Evolutionary conservation across 768 basidiomycete species (phyloP), one percentile per base, ranked within the genome.

Genomic region (Suillus spraguei): DNA sequence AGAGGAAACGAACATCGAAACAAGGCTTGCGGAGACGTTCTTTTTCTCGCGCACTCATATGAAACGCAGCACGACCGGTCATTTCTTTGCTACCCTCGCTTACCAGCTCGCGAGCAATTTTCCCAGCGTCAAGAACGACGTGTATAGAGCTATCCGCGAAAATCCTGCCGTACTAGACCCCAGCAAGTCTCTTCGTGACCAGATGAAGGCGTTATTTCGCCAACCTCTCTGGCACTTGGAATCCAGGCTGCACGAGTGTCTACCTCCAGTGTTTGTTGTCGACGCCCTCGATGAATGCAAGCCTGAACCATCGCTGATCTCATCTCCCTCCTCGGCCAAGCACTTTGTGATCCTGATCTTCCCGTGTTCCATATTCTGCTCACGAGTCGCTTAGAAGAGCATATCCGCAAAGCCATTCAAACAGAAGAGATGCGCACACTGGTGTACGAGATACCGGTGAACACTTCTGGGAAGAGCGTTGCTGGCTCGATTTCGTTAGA

Each of bases 1-100:
- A n/a, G n/a, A n/a, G n/a, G n/a, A n/a, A n/a, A n/a, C n/a, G 33
- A n/a, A n/a, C 3, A 14, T n/a, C n/a, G 53, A 54, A 36, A 35
- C 35, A 22, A n/a, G 33, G 33, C 53, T 54, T 13, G 53, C 53
- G 33, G 53, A 35, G n/a, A n/a, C 53, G 14, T 54, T 54, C 35
- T 54, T 54, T 36, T 54, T 54, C 53, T 54, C 53, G 3, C 53
- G 35, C 53, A 54, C n/a, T 5, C 33, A 54, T n/a, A 54, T 35
- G 35, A 2, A 20, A 2, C 6, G 53, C 33, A 35, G 35, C 53
- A 54, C 53, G 5, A 22, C 35, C 1, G 35, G 33, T 1, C n/a
- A 54, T 36, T 54, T 35, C 6, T 35, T 54, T n/a, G 33, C 11
- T 5, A 35, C 53, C 5, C 53, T 54, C 16, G 35, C 53, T 10